Conservation (phyloP, 140 eudicot genomes). For the Anethum foeniculum region DNA sequence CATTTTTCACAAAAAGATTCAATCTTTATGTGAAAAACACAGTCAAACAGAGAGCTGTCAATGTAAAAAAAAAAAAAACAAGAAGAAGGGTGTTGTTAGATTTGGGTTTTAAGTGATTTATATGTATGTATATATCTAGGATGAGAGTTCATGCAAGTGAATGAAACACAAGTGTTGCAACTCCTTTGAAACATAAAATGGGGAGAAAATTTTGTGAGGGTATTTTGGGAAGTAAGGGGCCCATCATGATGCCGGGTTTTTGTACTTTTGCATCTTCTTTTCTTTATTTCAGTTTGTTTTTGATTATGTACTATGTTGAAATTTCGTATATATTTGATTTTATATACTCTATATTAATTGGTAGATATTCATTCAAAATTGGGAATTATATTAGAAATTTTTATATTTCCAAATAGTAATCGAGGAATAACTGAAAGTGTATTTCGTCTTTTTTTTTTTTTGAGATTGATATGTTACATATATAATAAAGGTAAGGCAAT, state of each 20-base stretch:
- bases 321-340: no score
- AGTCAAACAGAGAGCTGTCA: background rate
- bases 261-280: background rate
- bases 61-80: background rate
- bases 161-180: background rate
- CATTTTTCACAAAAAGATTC: constrained; percentile 24
- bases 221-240: background rate
- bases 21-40: background rate
- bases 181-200: background rate
- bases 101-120: background rate
- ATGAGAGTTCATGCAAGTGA: constrained; percentile 5
- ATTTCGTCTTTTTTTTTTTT: no score
- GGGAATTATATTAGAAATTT: no score
- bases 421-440: no score
- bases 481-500: no score
- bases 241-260: background rate
- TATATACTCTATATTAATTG: no score
- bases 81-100: background rate
- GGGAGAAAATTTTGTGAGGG: background rate
- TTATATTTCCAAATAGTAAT: no score
- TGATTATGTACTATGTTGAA: background rate
- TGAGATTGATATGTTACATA: no score
- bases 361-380: no score
- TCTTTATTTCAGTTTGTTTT: background rate
- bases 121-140: background rate